Base-by-base conservation (phyloP, 1,139 yeast genomes). In the Candida buenavistaensis region DNA sequence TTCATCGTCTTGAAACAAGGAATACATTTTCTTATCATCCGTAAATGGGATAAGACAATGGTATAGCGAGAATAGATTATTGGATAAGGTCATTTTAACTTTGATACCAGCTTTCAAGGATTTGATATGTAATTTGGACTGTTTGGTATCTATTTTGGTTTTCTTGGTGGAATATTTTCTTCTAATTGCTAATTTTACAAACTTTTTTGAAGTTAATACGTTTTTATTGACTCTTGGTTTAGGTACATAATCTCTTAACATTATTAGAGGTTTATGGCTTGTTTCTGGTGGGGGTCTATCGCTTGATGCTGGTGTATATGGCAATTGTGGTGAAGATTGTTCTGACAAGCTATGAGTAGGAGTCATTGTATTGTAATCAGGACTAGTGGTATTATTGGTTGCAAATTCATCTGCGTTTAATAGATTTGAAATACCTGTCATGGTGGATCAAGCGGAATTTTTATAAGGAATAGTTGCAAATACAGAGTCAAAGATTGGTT, bases 51-150 rank as follows among this genome's bases (percentile, higher is more conserved):
- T 71, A 25, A 76, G 51, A 14, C 67, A 58, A 30, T 70, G 64
- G 51, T 74, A 75, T 17, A 76, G 53, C 3, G 63, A 52, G 6
- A 66, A 52, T 31, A 76, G 49, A 21, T 70, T 64, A 5, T 75
- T 69, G 2, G 72, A 72, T 27, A 70, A 44, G 0, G 80, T 66
- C 14, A 76, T 51, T 35, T 75, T 64, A 7, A 76, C 69, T 41
- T 70, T 61, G 9, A 78, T 64, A 11, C 75, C 78, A 1, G 80
- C 78, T 33, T 76, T 77, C 19, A 76, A 54, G 5, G 78, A 75
- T 39, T 75, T 68, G 4, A 76, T 68, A 43, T 75, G 80, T 17
- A 72, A 59, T 43, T 71, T 71, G 30, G 62, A 47, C 25, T 40
- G 46, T 23, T 30, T 32, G 11, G 38, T 32, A 15, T 35, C 34